Conservation (phyloP, 116 monocot genomes). For the Papilionanthe hybrid region DNA sequence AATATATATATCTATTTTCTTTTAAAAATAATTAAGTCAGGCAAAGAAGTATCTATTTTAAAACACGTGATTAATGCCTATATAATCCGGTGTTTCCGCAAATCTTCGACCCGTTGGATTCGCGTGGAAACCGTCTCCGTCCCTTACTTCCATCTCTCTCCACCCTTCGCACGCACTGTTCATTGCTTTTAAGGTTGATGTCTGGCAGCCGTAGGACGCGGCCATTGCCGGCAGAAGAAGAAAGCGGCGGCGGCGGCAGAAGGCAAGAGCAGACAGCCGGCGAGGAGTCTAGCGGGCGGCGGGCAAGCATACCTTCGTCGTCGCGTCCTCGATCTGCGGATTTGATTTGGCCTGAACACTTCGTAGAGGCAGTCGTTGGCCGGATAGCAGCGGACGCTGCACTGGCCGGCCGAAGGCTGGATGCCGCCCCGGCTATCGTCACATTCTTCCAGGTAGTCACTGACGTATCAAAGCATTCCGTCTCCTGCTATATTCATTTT, state of each 20-base stretch:
- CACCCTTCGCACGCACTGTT: neutral
- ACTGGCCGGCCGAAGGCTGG: conserved; percentile 26
- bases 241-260: neutral
- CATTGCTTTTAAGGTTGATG: conserved; percentile 3
- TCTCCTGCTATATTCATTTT: too few relatives aligned
- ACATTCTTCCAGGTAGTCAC: conserved; percentile 58
- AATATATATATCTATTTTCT: neutral
- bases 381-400: conserved; percentile 43
- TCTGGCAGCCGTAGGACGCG: neutral
- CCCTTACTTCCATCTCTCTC: neutral
- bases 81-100: conserved; percentile 14
- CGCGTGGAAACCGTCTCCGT: neutral
- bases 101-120: neutral
- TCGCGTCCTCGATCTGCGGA: conserved; percentile 23
- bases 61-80: conserved; percentile 12
- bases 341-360: conserved; percentile 64
- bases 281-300: neutral
- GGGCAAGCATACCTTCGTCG: conserved; percentile 13
- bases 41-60: neutral
- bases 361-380: conserved; percentile 52
- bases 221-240: conserved; percentile 10
- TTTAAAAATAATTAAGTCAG: neutral
- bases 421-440: conserved; percentile 52
- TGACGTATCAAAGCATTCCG: too few relatives aligned
- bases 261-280: neutral